Conservation (phyloP, 2,329 filamentous ascomycete genomes). For the Fusarium liriodendri region DNA sequence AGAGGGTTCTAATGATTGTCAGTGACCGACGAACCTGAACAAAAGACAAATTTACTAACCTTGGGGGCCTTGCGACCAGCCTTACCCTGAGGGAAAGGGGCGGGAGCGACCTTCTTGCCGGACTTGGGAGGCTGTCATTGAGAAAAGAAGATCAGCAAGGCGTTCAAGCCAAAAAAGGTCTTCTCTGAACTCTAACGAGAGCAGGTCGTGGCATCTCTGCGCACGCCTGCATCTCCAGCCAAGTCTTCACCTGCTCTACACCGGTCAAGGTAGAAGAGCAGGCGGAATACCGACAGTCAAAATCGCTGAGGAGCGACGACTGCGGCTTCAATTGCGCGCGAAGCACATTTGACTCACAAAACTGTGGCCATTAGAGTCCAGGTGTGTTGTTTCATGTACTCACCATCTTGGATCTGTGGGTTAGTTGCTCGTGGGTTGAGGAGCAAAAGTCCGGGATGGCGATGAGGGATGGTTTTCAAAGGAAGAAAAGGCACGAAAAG, state of each 20-base stretch:
- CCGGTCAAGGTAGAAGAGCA: conserved; percentile 38
- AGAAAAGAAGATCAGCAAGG: conserved; percentile 99
- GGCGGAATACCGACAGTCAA: conserved; percentile 50
- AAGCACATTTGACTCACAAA: conserved; percentile 50
- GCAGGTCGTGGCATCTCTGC: conserved; percentile 66
- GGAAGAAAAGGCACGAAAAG: conserved; percentile 38
- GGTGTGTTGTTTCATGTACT: conserved; percentile 47
- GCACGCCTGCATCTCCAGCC: conserved; percentile 69
- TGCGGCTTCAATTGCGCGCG: conserved; percentile 48
- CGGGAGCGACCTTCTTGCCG: conserved; percentile 97
- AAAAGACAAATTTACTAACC: conserved; percentile 69
- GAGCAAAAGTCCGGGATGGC: conserved; percentile 50
- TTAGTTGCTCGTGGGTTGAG: conserved; percentile 50
- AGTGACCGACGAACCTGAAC: neutral
- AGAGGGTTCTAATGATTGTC: conserved; percentile 84
- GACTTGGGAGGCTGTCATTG: conserved; percentile 99
- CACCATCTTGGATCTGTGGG: conserved; percentile 56
- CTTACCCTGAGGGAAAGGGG: conserved; percentile 96
- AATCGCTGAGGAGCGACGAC: conserved; percentile 38
- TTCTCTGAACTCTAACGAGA: conserved; percentile 96
- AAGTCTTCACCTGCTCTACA: conserved; percentile 66
- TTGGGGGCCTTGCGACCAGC: conserved; percentile 96
- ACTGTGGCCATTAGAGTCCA: conserved; percentile 54
- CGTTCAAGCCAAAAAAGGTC: conserved; percentile 79
- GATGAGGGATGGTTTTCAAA: conserved; percentile 44